Conservation (phyloP, 108 stramenopile genomes). For the Pseudonitzschia pungens region DNA sequence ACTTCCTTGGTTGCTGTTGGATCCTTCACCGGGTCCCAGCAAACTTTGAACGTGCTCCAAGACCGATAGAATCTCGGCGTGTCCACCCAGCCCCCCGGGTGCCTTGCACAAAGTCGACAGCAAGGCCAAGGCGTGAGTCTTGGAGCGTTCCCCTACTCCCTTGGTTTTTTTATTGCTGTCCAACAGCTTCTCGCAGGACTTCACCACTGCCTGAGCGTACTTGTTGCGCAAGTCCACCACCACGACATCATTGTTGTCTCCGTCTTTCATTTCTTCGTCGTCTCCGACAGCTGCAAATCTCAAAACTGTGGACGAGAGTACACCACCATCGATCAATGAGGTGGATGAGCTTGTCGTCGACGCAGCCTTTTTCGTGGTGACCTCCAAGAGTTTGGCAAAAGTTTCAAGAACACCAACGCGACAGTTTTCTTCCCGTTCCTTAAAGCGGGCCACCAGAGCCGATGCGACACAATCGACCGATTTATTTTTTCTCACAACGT, state of each 20-base stretch:
- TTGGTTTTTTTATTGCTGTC: conserved; percentile 64
- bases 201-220: conserved; percentile 68
- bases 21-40: conserved; percentile 30
- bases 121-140: conserved; percentile 69
- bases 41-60: conserved; percentile 67
- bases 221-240: conserved; percentile 64
- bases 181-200: conserved; percentile 78
- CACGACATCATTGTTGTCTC: conserved; percentile 18
- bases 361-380: conserved; percentile 55
- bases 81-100: conserved; percentile 79
- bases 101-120: conserved; percentile 70
- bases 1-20: conserved; percentile 25
- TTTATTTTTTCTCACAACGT: conserved; percentile 54
- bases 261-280: conserved; percentile 39
- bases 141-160: conserved; percentile 62
- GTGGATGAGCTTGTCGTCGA: background rate
- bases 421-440: conserved; percentile 98
- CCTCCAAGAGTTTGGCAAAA: conserved; percentile 79
- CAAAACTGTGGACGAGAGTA: conserved; percentile 30
- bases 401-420: conserved; percentile 91
- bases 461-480: conserved; percentile 57
- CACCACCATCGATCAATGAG: background rate
- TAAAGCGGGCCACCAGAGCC: conserved; percentile 87
- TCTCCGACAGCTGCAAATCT: conserved; percentile 20
- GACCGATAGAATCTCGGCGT: conserved; percentile 60